Percentiles rank a stretch among this genome's conserved stretches.
Conservation (phyloP, 2,329 filamentous ascomycete genomes). For the Drechslerella stenobrocha region DNA sequence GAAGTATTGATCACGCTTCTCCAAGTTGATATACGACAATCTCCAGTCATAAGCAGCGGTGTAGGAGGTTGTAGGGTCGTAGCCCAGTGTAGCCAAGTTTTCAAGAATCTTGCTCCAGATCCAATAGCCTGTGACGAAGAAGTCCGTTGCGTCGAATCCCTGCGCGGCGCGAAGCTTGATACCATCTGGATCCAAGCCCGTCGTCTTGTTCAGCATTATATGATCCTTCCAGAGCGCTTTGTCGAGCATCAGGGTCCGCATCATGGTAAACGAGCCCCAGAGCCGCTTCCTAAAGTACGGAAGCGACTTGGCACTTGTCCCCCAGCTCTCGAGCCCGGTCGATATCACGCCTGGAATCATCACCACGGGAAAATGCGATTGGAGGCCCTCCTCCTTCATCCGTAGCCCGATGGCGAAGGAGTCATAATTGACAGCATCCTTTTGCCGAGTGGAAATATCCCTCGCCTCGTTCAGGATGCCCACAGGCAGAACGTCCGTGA, state of each 20-base stretch:
- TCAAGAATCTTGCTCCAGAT: slow-evolving; percentile 84
- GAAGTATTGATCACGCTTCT: slow-evolving; percentile 90
- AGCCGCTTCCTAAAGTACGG: slow-evolving; percentile 91
- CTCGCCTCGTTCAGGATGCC: slow-evolving; percentile 82
- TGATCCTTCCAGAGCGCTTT: slow-evolving; percentile 94
- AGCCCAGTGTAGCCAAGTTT: slow-evolving; percentile 92
- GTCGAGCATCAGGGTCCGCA: slow-evolving; percentile 88
- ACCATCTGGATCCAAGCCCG: slow-evolving; percentile 84
- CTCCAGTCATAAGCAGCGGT: slow-evolving; percentile 86
- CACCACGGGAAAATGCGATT: slow-evolving; percentile 82
- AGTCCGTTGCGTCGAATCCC: slow-evolving; percentile 67
- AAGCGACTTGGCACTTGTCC: slow-evolving; percentile 78
- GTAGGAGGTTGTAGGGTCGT: slow-evolving; percentile 78
- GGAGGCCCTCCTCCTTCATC: slow-evolving; percentile 76
- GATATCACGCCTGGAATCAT: slow-evolving; percentile 99
- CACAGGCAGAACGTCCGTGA: slow-evolving; percentile 85
- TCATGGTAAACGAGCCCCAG: slow-evolving; percentile 99
- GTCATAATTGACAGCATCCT: slow-evolving; percentile 86
- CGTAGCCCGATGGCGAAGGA: slow-evolving; percentile 88
- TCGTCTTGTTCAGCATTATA: slow-evolving; percentile 92
- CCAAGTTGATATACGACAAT: slow-evolving; percentile 84
- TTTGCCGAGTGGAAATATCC: slow-evolving; percentile 82
- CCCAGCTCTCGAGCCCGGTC: slow-evolving; percentile 91
- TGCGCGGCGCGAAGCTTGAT: slow-evolving; percentile 77
- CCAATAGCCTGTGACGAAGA: slow-evolving; percentile 91